Evolutionary conservation across 495 filamentous ascomycete species (phyloP).

Genomic region (Penicillium ochrochloron): DNA sequence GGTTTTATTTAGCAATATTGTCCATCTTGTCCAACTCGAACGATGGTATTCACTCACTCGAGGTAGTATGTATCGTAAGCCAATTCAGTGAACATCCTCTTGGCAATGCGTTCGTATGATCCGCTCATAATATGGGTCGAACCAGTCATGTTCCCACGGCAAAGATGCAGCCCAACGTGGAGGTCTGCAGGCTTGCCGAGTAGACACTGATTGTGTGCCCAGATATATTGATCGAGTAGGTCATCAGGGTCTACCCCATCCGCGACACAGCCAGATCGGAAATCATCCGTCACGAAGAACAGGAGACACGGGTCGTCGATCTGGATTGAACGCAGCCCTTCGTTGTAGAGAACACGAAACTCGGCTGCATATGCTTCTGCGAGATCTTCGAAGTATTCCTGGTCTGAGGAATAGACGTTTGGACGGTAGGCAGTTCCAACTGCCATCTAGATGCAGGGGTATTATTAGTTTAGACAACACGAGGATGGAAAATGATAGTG

Average conservation of each 20-base stretch:
- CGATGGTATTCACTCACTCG: constrained; percentile 12
- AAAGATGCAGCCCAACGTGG: constrained; percentile 66
- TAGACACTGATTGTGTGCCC: constrained; percentile 64
- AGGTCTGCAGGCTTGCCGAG: constrained; percentile 58
- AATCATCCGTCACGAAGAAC: constrained; percentile 27
- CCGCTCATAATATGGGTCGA: constrained; percentile 59
- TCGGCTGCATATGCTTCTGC: constrained; percentile 17
- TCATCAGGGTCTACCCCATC: constrained; percentile 41
- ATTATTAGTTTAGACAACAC: not conserved
- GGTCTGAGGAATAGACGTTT: constrained; percentile 17
- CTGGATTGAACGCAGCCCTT: constrained; percentile 27
- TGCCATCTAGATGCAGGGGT: constrained; percentile 13
- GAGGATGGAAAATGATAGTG: not conserved
- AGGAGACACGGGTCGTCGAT: constrained; percentile 27
- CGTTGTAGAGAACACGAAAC: constrained; percentile 21
- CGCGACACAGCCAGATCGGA: constrained; percentile 14
- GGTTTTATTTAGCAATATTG: not conserved
- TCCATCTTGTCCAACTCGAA: not conserved
- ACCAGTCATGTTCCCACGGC: constrained; percentile 58
- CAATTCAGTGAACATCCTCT: constrained; percentile 26
- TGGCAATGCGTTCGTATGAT: constrained; percentile 62
- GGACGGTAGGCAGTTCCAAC: constrained; percentile 13
- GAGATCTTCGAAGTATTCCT: constrained; percentile 23
- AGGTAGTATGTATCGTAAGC: constrained; percentile 31
- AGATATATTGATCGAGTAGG: constrained; percentile 60